Percentiles rank a stretch among this genome's conserved stretches.
These are phyloP conservation scores for Poteriospumella lacustris DNA, from an alignment of 108 stramenopile genomes.

Conservation along the genomic window DNA sequence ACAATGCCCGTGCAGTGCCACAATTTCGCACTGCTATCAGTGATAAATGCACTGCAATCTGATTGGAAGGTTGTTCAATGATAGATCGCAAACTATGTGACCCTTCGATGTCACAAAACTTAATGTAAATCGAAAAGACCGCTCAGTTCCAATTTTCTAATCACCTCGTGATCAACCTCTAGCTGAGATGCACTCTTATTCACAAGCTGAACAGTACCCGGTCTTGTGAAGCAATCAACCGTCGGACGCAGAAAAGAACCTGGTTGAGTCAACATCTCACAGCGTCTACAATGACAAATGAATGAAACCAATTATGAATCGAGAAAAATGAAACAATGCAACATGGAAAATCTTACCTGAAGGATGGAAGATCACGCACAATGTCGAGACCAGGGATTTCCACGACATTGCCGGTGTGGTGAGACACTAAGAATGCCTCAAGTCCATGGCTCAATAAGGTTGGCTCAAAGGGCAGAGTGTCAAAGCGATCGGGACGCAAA, in stretches of 20 bases:
- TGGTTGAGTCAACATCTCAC: constrained; percentile 13
- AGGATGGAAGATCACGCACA: constrained; percentile 31
- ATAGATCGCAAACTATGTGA: too few relatives aligned
- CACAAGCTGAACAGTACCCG: constrained; percentile 18
- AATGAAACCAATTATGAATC: background rate
- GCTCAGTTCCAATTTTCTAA: background rate
- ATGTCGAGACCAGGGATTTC: constrained; percentile 11
- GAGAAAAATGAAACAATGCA: constrained; percentile 15
- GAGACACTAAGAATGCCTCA: constrained; percentile 21
- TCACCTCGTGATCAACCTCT: background rate
- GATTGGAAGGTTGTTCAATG: too few relatives aligned
- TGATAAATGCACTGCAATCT: too few relatives aligned
- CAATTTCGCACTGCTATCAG: too few relatives aligned
- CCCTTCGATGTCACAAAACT: too few relatives aligned
- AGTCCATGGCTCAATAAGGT: constrained; percentile 6
- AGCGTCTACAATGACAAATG: background rate
- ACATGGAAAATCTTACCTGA: constrained; percentile 19
- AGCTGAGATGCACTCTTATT: background rate
- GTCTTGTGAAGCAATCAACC: too few relatives aligned
- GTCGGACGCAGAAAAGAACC: background rate
- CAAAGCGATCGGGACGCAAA: constrained; percentile 23
- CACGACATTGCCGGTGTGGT: background rate
- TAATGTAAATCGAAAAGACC: background rate
- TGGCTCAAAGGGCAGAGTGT: background rate
- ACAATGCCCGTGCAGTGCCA: too few relatives aligned